Base-by-base conservation (phyloP, 2,329 filamentous ascomycete genomes). In the Sarocladiaceae sp. region DNA sequence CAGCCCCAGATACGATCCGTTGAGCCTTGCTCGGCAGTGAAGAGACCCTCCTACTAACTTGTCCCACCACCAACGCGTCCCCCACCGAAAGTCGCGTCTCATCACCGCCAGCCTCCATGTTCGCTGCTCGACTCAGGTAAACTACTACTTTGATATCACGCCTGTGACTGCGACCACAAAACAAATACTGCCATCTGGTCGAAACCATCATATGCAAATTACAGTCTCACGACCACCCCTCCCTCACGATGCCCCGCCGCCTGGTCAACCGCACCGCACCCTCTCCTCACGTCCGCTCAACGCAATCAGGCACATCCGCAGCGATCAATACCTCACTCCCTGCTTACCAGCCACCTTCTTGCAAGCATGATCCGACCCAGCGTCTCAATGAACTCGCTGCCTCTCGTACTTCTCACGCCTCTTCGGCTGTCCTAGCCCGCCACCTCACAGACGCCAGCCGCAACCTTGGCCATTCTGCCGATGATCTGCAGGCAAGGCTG, bases 271-370 rank as follows among this genome's bases (percentile, higher is more conserved):
- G 60, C 45, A 32, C 16, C 39, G 50, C 19, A 33, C 49, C 33
- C 29, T 47, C 33, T 33, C 47, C 35, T 46, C 44, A 26, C 48
- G 31, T n/a, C 34, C 5, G 7, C 34, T 39, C 34, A 23, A 23
- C 19, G 10, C n/a, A 5, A 21, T 43, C 48, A 32, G 44, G 55
- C 19, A 27, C 50, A 4, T 21, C 51, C 33, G 49, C 47, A 3
- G 44, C 56, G 4, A 50, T 60, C 18, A 55, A n/a, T n/a, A 35
- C 15, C 19, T 39, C 34, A 13, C 34, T 41, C 10, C 62, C 12
- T 57, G 77, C n/a, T 74, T 78, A 79, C 59, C 64, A 79, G 46
- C 62, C 69, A 3, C 73, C 69, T 6, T 55, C 37, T 24, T 41
- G 37, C 37, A 12, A 27, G 10, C 61, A 9, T 71, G 64, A 46